These are phyloP conservation scores for Adansonia madagascariensis DNA, from an alignment of 441 rosid genomes.

Conservation along the genomic window DNA sequence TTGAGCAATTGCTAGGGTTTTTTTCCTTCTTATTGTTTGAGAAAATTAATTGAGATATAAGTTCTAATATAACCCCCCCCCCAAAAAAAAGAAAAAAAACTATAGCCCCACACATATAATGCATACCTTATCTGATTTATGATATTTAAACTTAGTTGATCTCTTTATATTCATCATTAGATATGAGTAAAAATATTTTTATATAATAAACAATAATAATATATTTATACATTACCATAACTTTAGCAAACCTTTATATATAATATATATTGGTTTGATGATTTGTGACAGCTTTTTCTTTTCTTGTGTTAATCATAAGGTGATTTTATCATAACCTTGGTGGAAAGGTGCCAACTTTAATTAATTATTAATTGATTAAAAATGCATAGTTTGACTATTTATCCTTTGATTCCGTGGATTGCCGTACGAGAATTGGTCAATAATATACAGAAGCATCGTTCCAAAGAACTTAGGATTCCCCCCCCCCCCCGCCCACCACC, in stretches of 20 bases:
- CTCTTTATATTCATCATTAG: neutral
- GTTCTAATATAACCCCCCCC: too few species aligned
- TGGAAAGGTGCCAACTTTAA: neutral
- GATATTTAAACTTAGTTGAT: neutral
- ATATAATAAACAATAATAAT: too few species aligned
- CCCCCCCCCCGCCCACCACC: too few species aligned
- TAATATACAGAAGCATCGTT: slow-evolving; percentile 25
- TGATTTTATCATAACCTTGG: neutral
- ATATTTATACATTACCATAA: too few species aligned
- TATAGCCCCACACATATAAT: too few species aligned
- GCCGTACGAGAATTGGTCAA: slow-evolving; percentile 28
- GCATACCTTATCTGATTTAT: too few species aligned
- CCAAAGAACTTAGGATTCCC: slow-evolving; percentile 18
- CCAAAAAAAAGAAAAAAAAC: too few species aligned
- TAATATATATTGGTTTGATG: neutral
- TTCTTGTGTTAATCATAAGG: neutral
- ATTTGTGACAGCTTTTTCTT: neutral
- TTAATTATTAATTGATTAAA: neutral
- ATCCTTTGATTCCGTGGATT: slow-evolving; percentile 24
- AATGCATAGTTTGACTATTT: slow-evolving; percentile 27
- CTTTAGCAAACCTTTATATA: too few species aligned
- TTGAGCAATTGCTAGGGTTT: neutral
- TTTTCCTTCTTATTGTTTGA: too few species aligned
- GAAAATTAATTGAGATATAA: too few species aligned
- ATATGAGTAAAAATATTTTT: too few species aligned